A percentile compares a stretch with the other conserved stretches of the same genome.
Evolutionary conservation across 2,329 filamentous ascomycete species (phyloP).

Genomic region (Fonsecaea nubica): DNA sequence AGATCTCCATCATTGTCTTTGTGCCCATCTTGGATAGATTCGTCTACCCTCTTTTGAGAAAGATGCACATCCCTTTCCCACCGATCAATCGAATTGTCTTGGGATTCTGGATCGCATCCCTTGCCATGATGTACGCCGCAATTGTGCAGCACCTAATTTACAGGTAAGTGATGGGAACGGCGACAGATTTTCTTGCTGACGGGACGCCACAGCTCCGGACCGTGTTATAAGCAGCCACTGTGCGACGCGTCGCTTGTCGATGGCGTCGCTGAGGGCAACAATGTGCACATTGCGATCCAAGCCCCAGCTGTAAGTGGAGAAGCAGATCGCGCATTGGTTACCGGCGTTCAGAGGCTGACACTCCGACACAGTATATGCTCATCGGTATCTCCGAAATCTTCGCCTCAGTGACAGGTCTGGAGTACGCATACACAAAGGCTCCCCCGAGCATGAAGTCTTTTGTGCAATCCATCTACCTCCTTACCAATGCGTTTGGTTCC

Average conservation of each 20-base stretch:
- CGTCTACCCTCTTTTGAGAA: conserved; percentile 72
- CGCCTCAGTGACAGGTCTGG: conserved; percentile 70
- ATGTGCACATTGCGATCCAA: conserved; percentile 54
- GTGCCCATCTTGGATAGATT: conserved; percentile 73
- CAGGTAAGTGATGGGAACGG: conserved; percentile 31
- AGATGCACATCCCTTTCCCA: conserved; percentile 68
- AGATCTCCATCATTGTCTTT: conserved; percentile 74
- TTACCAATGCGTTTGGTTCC: conserved; percentile 65
- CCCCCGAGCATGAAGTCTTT: conserved; percentile 71
- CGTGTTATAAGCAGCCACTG: conserved; percentile 56
- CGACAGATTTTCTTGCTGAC: conserved; percentile 2
- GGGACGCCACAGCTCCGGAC: conserved; percentile 44
- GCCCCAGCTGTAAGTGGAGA: conserved; percentile 45
- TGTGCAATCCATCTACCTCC: conserved; percentile 63
- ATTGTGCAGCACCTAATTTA: conserved; percentile 65
- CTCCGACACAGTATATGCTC: conserved; percentile 45
- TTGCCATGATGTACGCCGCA: conserved; percentile 68
- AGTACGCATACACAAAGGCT: conserved; percentile 76
- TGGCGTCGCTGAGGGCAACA: conserved; percentile 47
- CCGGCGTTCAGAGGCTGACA: not conserved
- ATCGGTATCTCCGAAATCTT: conserved; percentile 62
- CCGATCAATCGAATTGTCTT: conserved; percentile 77
- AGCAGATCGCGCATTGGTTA: not conserved
- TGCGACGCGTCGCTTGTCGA: conserved; percentile 46
- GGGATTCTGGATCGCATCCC: conserved; percentile 70